Percentiles rank a stretch among this genome's conserved stretches.
Evolutionary conservation across 2,329 filamentous ascomycete genomes (phyloP).

Genomic region (Botryotinia narcissicola): DNA sequence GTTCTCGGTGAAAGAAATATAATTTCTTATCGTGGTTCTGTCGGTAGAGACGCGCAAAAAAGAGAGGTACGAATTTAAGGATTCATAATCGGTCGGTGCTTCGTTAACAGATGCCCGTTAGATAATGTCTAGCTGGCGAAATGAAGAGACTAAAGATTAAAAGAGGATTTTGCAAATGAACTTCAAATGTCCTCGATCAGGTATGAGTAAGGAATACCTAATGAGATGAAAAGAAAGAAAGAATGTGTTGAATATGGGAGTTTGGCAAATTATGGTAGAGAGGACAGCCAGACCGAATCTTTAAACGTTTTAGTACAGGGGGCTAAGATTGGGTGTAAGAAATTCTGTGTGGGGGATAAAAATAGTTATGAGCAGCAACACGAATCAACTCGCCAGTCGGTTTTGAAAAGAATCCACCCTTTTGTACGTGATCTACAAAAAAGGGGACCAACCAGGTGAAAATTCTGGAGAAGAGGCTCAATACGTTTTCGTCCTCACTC

Average conservation of each 20-base stretch:
- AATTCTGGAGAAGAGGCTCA: slow-evolving; percentile 5
- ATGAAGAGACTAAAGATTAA: neutral
- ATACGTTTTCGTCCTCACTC: neutral
- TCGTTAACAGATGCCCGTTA: neutral
- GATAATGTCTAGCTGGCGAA: slow-evolving; percentile 2
- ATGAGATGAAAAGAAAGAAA: neutral
- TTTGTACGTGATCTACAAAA: slow-evolving; percentile 4
- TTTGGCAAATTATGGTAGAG: slow-evolving; percentile 1
- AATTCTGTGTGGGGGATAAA: slow-evolving; percentile 12
- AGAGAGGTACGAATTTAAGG: slow-evolving; percentile 14
- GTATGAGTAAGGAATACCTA: neutral
- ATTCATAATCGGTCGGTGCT: slow-evolving; percentile 5
- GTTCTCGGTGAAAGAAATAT: neutral
- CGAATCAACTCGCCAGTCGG: neutral
- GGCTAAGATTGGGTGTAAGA: slow-evolving; percentile 9
- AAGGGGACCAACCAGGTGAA: slow-evolving; percentile 10
- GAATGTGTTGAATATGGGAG: neutral
- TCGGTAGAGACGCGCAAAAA: slow-evolving; percentile 25
- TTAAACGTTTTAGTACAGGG: slow-evolving; percentile 2
- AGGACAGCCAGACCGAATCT: slow-evolving; percentile 15
- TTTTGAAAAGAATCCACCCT: slow-evolving; percentile 1
- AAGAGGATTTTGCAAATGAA: neutral
- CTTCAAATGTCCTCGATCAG: neutral
- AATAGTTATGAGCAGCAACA: neutral
- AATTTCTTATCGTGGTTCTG: slow-evolving; percentile 19